Percentiles rank a stretch among this genome's conserved stretches.
These are phyloP conservation scores for Boletus austroedulis DNA, from an alignment of 1,284 basidiomycete genomes.

Conservation along the genomic window DNA sequence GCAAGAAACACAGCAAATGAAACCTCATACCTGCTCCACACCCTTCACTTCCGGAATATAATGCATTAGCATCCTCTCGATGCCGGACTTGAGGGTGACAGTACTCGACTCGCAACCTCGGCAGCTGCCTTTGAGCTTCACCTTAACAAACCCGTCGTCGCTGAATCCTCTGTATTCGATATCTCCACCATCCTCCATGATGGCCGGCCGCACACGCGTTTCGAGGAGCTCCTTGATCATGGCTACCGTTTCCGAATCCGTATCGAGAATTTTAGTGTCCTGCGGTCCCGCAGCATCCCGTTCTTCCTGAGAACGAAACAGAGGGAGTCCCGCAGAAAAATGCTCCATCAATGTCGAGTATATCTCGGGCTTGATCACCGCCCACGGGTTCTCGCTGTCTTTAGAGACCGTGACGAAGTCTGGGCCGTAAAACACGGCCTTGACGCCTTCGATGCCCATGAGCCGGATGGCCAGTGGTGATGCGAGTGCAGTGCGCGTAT, in stretches of 20 bases:
- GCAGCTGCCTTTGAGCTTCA: conserved; percentile 96
- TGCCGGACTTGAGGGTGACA: conserved; percentile 93
- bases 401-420: conserved; percentile 98
- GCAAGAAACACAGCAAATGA: background rate
- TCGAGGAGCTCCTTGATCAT: conserved; percentile 99
- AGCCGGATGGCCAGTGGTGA: conserved; percentile 92
- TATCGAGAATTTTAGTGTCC: conserved; percentile 94
- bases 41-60: conserved; percentile 97
- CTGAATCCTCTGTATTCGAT: conserved; percentile 80
- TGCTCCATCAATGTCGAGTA: conserved; percentile 98
- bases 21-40: conserved; percentile 83
- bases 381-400: conserved; percentile 83
- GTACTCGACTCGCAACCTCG: conserved; percentile 90
- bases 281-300: conserved; percentile 80
- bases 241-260: conserved; percentile 95
- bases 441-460: conserved; percentile 91
- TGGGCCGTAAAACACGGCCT: conserved; percentile 90
- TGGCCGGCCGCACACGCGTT: conserved; percentile 91
- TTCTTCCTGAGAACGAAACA: conserved; percentile 83
- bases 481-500: conserved; percentile 75
- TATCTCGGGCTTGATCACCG: conserved; percentile 95
- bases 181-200: conserved; percentile 94
- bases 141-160: conserved; percentile 68
- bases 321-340: conserved; percentile 83
- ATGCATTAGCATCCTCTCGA: conserved; percentile 99